Conservation (phyloP, 1,284 basidiomycete species). For the Porphyrellus sp. region DNA sequence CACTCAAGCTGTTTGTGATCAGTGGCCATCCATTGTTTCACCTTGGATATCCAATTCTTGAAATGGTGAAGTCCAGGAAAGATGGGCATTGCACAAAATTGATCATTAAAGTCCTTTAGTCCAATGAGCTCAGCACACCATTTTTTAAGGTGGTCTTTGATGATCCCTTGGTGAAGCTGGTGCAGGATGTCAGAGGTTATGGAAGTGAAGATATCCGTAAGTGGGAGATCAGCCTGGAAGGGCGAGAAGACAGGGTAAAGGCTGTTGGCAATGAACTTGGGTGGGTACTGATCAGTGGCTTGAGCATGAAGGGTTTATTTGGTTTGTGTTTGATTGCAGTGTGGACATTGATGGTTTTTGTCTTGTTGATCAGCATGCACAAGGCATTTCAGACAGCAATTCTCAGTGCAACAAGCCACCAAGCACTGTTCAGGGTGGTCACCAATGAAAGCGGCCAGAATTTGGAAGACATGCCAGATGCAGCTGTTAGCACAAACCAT, state of each 20-base stretch:
- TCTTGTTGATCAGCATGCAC: too few species aligned
- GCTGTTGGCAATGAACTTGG: not conserved
- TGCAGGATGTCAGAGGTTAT: not conserved
- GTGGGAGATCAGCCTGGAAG: not conserved
- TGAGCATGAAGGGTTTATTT: not conserved
- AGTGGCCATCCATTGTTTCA: not conserved
- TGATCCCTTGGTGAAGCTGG: conserved; percentile 1
- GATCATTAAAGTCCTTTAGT: not conserved
- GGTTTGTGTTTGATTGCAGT: too few species aligned
- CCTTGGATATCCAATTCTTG: not conserved
- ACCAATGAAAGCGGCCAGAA: too few species aligned
- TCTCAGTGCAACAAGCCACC: too few species aligned
- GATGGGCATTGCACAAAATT: not conserved
- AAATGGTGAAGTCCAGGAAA: not conserved
- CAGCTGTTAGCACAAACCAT: too few species aligned
- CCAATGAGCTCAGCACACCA: not conserved
- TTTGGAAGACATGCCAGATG: too few species aligned
- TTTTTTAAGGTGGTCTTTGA: conserved; percentile 9
- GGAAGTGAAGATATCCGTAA: not conserved
- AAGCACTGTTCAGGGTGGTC: too few species aligned
- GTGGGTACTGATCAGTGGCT: not conserved
- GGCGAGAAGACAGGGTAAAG: not conserved
- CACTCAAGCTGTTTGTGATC: not conserved
- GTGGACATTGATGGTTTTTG: too few species aligned
- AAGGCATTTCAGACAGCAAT: too few species aligned